A percentile compares a stretch with the other conserved stretches of the same genome.
phyloP scores from a whole-genome alignment of 305 asterid species.

The Rubia tinctorum region DNA sequence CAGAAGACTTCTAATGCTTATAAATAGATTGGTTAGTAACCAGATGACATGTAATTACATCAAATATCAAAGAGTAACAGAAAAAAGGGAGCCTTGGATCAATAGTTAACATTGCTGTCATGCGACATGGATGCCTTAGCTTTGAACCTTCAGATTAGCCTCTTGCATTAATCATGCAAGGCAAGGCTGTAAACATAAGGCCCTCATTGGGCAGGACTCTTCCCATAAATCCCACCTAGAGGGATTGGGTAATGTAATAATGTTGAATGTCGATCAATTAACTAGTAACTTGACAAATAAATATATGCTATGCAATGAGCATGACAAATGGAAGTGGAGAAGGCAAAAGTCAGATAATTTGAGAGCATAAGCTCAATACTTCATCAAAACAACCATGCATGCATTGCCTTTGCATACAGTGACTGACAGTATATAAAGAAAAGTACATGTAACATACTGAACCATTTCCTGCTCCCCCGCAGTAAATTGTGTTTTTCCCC shows the following conservation, averaged over 20 bases:
- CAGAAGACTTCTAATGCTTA: not conserved
- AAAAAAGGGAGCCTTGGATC: not conserved
- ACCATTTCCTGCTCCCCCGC: conserved; percentile 98
- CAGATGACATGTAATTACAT: not conserved
- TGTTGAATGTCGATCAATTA: not conserved
- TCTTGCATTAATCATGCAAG: not conserved
- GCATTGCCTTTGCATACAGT: not conserved
- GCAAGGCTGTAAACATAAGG: not conserved
- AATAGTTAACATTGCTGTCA: not conserved
- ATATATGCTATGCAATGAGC: not conserved
- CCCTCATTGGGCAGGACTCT: not conserved
- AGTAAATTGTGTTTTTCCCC: conserved; percentile 83
- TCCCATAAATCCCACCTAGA: not conserved
- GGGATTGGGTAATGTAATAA: not conserved
- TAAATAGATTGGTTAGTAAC: not conserved
- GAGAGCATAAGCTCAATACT: not conserved
- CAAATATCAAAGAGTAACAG: not conserved
- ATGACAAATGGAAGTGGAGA: not conserved
- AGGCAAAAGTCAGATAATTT: not conserved
- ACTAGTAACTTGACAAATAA: not conserved
- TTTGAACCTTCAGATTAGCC: not conserved
- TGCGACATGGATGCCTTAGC: not conserved
- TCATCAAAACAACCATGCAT: not conserved
- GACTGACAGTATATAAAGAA: not conserved
- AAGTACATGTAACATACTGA: conserved; percentile 48